These are phyloP conservation scores for Epichloe brachyelytri DNA, from an alignment of 2,329 filamentous ascomycete genomes.

Conservation along the genomic window DNA sequence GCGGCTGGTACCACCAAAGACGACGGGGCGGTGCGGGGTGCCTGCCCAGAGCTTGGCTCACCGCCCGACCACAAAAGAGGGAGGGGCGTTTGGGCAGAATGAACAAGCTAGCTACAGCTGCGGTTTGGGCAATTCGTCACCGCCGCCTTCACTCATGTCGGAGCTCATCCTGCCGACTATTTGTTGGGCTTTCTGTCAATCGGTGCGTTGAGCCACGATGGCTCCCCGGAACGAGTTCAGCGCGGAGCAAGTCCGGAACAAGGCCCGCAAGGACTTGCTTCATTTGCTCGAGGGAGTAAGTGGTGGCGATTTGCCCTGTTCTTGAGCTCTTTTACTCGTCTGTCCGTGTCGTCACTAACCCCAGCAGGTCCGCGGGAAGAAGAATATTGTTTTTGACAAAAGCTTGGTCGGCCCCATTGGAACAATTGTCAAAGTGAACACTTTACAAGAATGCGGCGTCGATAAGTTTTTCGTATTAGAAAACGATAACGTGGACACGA, in stretches of 20 bases:
- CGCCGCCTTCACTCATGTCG: constrained; percentile 2
- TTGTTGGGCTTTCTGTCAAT: not conserved
- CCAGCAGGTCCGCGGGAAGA: constrained; percentile 85
- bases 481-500: constrained; percentile 88
- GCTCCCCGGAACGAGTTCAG: constrained; percentile 59
- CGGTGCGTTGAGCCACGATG: constrained; percentile 42
- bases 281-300: constrained; percentile 90
- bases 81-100: not conserved
- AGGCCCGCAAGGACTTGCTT: constrained; percentile 78
- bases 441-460: constrained; percentile 91
- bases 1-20: too few species aligned
- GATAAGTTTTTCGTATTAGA: constrained; percentile 96
- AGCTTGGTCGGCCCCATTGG: constrained; percentile 81
- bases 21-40: not conserved
- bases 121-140: constrained; percentile 1
- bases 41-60: not conserved
- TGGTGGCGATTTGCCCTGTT: constrained; percentile 24
- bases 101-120: not conserved
- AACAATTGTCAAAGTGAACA: constrained; percentile 87
- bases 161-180: not conserved
- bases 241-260: constrained; percentile 63
- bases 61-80: constrained; percentile 1
- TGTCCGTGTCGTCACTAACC: constrained; percentile 11
- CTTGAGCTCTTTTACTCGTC: constrained; percentile 1
- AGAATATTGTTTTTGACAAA: constrained; percentile 90